A percentile compares a stretch with the other conserved stretches of the same genome.
phyloP scores from a whole-genome alignment of 2,329 filamentous ascomycete genomes.

The Fusarium sp. region DNA sequence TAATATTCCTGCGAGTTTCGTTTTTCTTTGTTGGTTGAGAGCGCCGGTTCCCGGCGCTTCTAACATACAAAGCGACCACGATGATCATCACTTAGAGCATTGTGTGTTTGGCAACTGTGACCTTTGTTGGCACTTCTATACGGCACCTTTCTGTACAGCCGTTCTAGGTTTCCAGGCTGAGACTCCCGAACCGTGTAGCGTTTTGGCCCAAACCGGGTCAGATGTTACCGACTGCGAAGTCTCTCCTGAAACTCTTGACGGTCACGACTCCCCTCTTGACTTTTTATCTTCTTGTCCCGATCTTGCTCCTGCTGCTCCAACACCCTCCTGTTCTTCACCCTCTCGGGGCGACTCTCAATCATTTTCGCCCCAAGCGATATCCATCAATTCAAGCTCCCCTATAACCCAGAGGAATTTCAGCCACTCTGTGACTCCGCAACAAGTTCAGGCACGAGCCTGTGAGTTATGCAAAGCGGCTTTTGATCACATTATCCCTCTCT shows the following conservation, averaged over 20 bases:
- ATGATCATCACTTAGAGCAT: constrained; percentile 11
- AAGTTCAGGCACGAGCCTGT: neutral
- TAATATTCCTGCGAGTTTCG: rapidly evolving
- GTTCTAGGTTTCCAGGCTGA: neutral
- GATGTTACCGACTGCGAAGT: neutral
- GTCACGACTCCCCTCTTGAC: neutral
- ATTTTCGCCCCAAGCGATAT: neutral
- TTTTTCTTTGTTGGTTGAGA: neutral
- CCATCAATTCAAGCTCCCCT: neutral
- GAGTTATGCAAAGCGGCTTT: neutral
- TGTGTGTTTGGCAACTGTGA: neutral
- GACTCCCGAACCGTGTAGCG: neutral
- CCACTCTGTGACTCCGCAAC: neutral
- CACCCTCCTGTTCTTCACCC: neutral
- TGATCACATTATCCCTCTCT: neutral
- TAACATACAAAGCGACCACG: neutral
- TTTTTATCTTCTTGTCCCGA: neutral
- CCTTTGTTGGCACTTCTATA: neutral
- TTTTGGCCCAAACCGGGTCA: neutral
- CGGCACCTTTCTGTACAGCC: neutral
- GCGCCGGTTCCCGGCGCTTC: constrained; percentile 1
- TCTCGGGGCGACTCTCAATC: neutral
- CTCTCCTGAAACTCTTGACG: neutral
- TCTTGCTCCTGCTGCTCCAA: neutral
- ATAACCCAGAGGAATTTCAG: neutral